Base-by-base conservation (phyloP, 2,329 filamentous ascomycete genomes). In the Fusarium sp. region DNA sequence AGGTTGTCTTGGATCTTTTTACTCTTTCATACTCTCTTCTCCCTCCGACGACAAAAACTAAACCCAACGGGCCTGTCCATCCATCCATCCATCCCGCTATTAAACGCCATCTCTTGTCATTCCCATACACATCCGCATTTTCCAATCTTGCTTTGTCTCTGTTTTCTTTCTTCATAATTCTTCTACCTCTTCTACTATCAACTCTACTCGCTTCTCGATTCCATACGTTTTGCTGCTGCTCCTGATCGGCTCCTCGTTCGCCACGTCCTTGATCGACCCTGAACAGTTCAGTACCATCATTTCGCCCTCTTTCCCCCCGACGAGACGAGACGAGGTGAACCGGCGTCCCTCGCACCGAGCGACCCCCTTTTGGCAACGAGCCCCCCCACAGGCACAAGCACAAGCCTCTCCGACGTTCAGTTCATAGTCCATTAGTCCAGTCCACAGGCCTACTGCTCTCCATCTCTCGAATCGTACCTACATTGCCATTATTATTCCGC, bases 301-400 rank as follows among this genome's bases (percentile, higher is more conserved):
- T 58, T 72, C 66, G 42, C 57, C 60, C 54, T 71, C 55, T 63
- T 61, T 65, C 23, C 66, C 54, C 55, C 60, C 49, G 42, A 63
- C 60, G 48, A 66, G 61, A 57, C 62, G 55, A 66, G 63, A 73
- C 69, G 73, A 67, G 69, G 63, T 69, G 71, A 75, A 72, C 69
- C 73, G 71, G 73, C 70, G 73, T 73, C 72, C 66, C 68, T 74
- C 72, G 72, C 73, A 75, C 73, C 73, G 73, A 75, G 70, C 73
- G 72, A 73, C 73, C 73, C 63, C 73, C 73, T 75, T 75, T 75
- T 75, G 73, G 73, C 73, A 72, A 68, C 69, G 43, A 68, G 53
- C 61, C 67, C 61, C 70, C 67, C 65, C 66, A 65, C 65, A 68
- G 40, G 49, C 66, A 68, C 66, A 66, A 66, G 55, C 72, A 69